Conservation (phyloP, 116 monocot species). For the Papilionanthe hybrid region DNA sequence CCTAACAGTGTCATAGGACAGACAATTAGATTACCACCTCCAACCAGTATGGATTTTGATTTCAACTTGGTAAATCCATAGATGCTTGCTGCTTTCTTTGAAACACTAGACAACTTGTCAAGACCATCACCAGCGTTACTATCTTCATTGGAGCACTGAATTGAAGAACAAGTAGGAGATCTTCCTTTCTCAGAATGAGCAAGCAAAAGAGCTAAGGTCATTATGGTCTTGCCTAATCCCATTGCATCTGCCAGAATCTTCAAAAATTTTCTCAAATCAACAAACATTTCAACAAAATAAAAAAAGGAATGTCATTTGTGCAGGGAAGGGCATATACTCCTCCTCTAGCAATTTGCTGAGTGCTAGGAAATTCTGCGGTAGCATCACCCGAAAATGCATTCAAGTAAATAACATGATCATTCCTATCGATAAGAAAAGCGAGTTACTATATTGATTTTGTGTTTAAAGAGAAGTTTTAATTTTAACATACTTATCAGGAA, state of each 20-base stretch:
- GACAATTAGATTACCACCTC: slow-evolving; percentile 80
- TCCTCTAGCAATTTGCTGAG: slow-evolving; percentile 80
- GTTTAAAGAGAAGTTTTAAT: background rate
- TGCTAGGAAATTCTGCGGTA: slow-evolving; percentile 78
- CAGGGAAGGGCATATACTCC: slow-evolving; percentile 44
- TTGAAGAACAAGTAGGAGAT: slow-evolving; percentile 19
- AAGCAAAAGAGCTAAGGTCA: slow-evolving; percentile 91
- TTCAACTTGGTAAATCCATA: slow-evolving; percentile 52
- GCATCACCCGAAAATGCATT: slow-evolving; percentile 93
- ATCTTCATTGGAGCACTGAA: slow-evolving; percentile 23
- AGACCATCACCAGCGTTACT: slow-evolving; percentile 11
- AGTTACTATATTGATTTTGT: background rate
- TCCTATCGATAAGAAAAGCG: slow-evolving; percentile 40
- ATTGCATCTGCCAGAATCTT: slow-evolving; percentile 99
- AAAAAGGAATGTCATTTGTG: slow-evolving; percentile 9
- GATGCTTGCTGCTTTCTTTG: slow-evolving; percentile 30
- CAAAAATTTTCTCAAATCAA: slow-evolving; percentile 19
- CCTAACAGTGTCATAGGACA: slow-evolving; percentile 97
- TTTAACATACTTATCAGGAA: slow-evolving; percentile 60
- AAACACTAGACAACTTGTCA: slow-evolving; percentile 19
- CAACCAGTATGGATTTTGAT: slow-evolving; percentile 35
- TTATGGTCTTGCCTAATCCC: slow-evolving; percentile 97
- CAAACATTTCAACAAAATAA: slow-evolving; percentile 6
- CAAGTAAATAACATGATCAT: slow-evolving; percentile 64
- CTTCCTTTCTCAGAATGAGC: slow-evolving; percentile 49